phyloP scores from a whole-genome alignment of 139 green algal species.

The Chlamydomonas eustigma region DNA sequence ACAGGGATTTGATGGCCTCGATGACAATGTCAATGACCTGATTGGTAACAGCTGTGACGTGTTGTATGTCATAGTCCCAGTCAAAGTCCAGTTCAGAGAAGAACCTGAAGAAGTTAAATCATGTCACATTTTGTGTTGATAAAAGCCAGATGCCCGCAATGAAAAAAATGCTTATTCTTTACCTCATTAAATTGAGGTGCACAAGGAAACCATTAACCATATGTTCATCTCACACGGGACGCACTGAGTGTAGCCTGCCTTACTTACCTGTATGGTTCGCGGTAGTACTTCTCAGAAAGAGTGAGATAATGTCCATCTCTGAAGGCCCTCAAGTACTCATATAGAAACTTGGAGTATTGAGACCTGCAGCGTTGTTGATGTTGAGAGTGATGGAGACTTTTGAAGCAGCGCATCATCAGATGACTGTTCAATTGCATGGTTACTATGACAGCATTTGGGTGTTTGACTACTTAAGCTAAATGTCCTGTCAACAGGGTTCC shows the following conservation, averaged over 20 bases:
- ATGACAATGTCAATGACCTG: slow-evolving; percentile 1
- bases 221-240: not conserved
- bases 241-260: not conserved
- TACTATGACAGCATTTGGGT: not conserved
- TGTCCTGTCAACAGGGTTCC: no score
- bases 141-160: not conserved
- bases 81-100: slow-evolving; percentile 14
- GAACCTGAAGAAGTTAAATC: not conserved
- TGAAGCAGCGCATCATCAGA: not conserved
- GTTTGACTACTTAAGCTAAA: not conserved
- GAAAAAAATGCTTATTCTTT: not conserved
- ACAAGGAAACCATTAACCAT: not conserved
- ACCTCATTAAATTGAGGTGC: not conserved
- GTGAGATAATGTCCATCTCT: not conserved
- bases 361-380: no score
- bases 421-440: not conserved
- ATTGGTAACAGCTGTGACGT: not conserved
- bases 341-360: not conserved
- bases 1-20: not conserved
- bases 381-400: no score
- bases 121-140: no score
- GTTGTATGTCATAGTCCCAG: not conserved
- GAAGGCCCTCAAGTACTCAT: slow-evolving; percentile 2
- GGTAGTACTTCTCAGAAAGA: slow-evolving; percentile 6
- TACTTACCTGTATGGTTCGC: not conserved